A percentile compares a stretch with the other conserved stretches of the same genome.
phyloP scores from a whole-genome alignment of 192 early-diverging fungal species.

The Coemansia asiatica region DNA sequence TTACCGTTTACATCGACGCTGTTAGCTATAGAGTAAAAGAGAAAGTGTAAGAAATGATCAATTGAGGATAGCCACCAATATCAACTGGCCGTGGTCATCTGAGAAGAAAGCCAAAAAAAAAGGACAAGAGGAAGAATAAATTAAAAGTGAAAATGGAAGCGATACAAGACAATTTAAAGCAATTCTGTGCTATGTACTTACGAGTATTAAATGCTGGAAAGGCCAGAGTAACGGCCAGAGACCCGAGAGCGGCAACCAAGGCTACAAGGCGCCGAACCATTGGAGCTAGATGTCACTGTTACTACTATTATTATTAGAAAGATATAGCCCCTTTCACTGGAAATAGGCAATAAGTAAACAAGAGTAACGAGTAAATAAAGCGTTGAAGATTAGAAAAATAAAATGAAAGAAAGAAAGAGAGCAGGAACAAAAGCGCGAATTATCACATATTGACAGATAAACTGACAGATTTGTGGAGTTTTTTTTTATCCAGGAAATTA shows the following conservation, averaged over 20 bases:
- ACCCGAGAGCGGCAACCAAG: constrained; percentile 3
- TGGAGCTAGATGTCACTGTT: not conserved
- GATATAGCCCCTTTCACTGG: too few relatives aligned
- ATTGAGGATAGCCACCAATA: not conserved
- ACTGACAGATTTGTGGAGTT: not conserved
- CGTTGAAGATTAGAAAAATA: too few relatives aligned
- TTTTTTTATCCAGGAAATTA: not conserved
- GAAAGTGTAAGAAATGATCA: not conserved
- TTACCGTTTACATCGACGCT: constrained; percentile 55
- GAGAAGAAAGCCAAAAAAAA: too few relatives aligned
- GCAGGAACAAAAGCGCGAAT: too few relatives aligned
- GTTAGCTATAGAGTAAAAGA: constrained; percentile 38
- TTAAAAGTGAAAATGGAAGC: not conserved
- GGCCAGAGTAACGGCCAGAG: not conserved
- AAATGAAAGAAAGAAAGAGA: too few relatives aligned
- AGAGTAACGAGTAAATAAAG: too few relatives aligned
- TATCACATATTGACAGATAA: too few relatives aligned
- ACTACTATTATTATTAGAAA: not conserved
- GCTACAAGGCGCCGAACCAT: not conserved
- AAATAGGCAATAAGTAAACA: too few relatives aligned
- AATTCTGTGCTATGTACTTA: not conserved
- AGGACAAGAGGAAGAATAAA: too few relatives aligned
- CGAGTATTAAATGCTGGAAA: constrained; percentile 8
- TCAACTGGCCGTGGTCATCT: not conserved
- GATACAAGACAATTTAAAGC: not conserved